These are phyloP conservation scores for Didymella pomorum DNA, from an alignment of 2,329 filamentous ascomycete species.

Conservation along the genomic window DNA sequence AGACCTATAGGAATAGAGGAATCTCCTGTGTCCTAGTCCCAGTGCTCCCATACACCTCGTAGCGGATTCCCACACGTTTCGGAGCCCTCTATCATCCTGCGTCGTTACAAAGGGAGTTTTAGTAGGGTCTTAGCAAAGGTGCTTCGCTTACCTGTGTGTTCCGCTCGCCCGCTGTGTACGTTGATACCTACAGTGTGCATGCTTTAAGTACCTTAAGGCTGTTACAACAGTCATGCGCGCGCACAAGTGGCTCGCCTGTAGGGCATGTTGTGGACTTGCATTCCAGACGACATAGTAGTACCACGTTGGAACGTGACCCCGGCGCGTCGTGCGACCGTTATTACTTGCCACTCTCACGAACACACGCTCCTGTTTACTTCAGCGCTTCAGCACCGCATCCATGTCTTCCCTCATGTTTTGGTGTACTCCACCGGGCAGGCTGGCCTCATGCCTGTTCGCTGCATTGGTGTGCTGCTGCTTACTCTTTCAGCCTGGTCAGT, in stretches of 20 bases:
- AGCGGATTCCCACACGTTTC: no score
- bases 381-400: not conserved
- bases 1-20: no score
- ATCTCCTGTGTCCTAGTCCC: no score
- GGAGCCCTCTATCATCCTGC: no score
- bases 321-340: not conserved
- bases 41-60: no score
- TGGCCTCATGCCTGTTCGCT: not conserved
- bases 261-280: not conserved
- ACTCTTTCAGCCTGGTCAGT: not conserved
- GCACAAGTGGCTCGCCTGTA: not conserved
- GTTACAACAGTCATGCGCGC: no score
- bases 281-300: not conserved
- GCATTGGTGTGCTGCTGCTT: not conserved
- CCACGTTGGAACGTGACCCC: not conserved
- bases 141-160: no score
- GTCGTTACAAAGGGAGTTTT: no score
- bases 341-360: not conserved
- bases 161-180: no score
- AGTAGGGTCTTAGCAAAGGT: no score
- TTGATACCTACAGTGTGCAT: no score
- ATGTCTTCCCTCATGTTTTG: not conserved
- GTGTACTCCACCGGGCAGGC: not conserved
- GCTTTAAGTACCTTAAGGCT: no score
- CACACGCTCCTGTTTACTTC: not conserved